phyloP scores from a whole-genome alignment of 768 basidiomycete species.

The Melanogaster broomeanus region DNA sequence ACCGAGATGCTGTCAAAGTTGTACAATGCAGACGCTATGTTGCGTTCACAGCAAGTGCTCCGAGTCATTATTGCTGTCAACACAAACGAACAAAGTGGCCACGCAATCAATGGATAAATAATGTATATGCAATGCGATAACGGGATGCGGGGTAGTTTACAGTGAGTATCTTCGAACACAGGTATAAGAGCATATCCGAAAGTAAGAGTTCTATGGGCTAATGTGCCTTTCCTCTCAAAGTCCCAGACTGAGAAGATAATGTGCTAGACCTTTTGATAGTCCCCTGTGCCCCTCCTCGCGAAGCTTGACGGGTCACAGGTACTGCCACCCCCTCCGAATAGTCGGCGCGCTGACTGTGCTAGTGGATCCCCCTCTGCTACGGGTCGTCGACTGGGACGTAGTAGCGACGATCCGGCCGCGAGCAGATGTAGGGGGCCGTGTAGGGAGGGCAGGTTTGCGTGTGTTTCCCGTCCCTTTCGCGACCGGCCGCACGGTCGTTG shows the following conservation, averaged over 20 bases:
- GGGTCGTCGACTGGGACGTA: constrained; percentile 8
- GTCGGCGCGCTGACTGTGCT: constrained; percentile 7
- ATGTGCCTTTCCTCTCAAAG: constrained; percentile 15
- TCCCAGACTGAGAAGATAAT: constrained; percentile 29
- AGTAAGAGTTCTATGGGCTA: constrained; percentile 6
- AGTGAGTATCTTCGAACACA: constrained; percentile 11
- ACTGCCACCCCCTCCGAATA: constrained; percentile 12
- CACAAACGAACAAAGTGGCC: neutral
- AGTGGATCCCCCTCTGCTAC: constrained; percentile 11
- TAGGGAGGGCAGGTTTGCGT: constrained; percentile 15
- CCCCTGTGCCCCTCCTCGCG: constrained; percentile 10
- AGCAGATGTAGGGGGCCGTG: constrained; percentile 3
- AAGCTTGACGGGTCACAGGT: constrained; percentile 7
- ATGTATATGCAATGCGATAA: constrained; percentile 8
- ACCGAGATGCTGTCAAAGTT: neutral
- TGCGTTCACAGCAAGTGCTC: neutral
- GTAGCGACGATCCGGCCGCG: constrained; percentile 12
- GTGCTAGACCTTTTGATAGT: constrained; percentile 23
- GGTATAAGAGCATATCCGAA: neutral
- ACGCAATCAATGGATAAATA: neutral
- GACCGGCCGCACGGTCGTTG: constrained; percentile 26
- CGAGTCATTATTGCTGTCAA: neutral
- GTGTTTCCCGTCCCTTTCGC: constrained; percentile 9
- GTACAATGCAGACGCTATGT: no score
- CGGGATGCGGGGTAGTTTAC: constrained; percentile 24